Conservation (phyloP, 805 yeast species). For the Spathaspora boniae region DNA sequence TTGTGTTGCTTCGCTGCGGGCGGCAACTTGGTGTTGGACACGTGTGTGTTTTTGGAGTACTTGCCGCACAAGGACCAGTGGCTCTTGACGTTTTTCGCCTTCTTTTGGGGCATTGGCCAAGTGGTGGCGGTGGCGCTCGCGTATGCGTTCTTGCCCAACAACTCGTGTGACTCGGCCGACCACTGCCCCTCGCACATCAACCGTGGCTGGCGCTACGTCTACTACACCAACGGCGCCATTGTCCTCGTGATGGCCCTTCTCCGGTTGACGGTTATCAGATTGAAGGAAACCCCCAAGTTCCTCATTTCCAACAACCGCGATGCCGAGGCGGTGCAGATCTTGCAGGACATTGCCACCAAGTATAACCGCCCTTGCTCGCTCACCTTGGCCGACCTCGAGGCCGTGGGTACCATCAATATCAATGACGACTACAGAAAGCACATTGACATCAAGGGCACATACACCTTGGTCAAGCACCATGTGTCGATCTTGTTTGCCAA, state of each 20-base stretch:
- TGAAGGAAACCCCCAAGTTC: slow-evolving; percentile 58
- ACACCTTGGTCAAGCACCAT: slow-evolving; percentile 28
- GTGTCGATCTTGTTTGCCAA: slow-evolving; percentile 43
- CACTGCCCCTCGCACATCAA: slow-evolving; percentile 46
- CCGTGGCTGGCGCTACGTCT: slow-evolving; percentile 61
- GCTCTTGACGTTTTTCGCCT: slow-evolving; percentile 46
- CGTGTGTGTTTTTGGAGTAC: slow-evolving; percentile 51
- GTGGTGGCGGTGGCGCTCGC: slow-evolving; percentile 51
- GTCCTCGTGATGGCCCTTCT: slow-evolving; percentile 38
- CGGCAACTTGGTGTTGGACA: slow-evolving; percentile 55
- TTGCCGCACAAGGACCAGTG: slow-evolving; percentile 50
- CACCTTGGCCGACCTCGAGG: slow-evolving; percentile 44
- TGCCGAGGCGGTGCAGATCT: slow-evolving; percentile 42
- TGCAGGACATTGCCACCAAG: slow-evolving; percentile 45
- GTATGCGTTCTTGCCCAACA: slow-evolving; percentile 53
- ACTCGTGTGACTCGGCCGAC: slow-evolving; percentile 39
- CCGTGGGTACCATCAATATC: slow-evolving; percentile 37
- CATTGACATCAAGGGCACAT: slow-evolving; percentile 17
- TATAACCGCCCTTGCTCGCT: slow-evolving; percentile 42
- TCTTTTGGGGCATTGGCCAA: slow-evolving; percentile 65
- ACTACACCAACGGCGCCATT: slow-evolving; percentile 47
- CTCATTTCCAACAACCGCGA: slow-evolving; percentile 52
- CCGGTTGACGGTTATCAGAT: slow-evolving; percentile 27
- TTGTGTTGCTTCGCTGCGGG: slow-evolving; percentile 48
- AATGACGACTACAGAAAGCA: slow-evolving; percentile 18